Percentiles rank a stretch among this genome's conserved stretches.
Conservation (phyloP, 805 yeast species). For the Metschnikowia reukaufii region DNA sequence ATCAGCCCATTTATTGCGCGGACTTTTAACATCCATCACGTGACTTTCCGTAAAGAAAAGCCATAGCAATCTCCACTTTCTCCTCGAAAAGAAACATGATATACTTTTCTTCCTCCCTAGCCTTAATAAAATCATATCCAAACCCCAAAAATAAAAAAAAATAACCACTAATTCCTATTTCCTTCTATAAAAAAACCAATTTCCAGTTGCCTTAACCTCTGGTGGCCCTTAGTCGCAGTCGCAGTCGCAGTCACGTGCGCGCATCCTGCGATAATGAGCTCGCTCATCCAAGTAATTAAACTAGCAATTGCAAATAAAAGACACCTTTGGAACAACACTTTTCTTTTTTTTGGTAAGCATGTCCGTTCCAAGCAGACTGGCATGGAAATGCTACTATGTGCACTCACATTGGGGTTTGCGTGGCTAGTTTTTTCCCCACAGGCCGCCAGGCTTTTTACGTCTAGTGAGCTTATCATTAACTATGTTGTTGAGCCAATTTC, state of each 20-base stretch:
- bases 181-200: not conserved
- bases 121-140: not conserved
- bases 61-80: too few relatives aligned
- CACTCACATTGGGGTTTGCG: slow-evolving; percentile 1
- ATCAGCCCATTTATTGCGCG: too few relatives aligned
- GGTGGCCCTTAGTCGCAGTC: not conserved
- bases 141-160: too few relatives aligned
- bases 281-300: not conserved
- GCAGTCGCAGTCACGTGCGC: not conserved
- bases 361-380: slow-evolving; percentile 1
- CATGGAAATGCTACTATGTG: slow-evolving; percentile 4
- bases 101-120: too few relatives aligned
- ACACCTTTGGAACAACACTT: not conserved
- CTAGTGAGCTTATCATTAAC: not conserved
- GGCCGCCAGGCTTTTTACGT: not conserved
- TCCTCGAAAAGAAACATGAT: too few relatives aligned
- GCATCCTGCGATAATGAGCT: not conserved
- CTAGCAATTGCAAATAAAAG: not conserved
- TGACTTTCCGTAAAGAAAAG: too few relatives aligned
- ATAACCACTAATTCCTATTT: not conserved
- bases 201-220: not conserved
- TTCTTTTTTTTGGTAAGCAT: not conserved
- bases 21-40: too few relatives aligned
- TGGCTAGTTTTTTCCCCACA: not conserved
- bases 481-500: slow-evolving; percentile 6